A percentile compares a stretch with the other conserved stretches of the same genome.
Evolutionary conservation across 2,329 filamentous ascomycete species (phyloP).

Genomic region (Emmonsiellopsis sp.): DNA sequence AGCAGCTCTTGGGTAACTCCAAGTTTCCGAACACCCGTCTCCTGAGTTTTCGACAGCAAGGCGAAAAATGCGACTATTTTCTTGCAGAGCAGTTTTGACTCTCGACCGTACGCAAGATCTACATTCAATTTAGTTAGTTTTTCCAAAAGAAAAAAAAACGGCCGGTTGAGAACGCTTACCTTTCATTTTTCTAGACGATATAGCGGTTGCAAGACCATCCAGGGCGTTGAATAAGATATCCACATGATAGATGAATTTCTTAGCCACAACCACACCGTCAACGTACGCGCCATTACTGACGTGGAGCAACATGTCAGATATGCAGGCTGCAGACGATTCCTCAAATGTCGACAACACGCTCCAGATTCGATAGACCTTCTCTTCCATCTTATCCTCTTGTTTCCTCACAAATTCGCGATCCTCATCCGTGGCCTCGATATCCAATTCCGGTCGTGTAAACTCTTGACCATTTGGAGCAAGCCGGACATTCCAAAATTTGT

Average conservation of each 20-base stretch:
- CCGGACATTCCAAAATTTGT: slow-evolving; percentile 99
- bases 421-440: slow-evolving; percentile 53
- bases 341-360: slow-evolving; percentile 95
- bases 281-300: slow-evolving; percentile 96
- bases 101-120: slow-evolving; percentile 84
- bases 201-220: slow-evolving; percentile 69
- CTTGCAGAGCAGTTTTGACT: slow-evolving; percentile 98
- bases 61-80: slow-evolving; percentile 99
- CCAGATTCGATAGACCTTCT: slow-evolving; percentile 97
- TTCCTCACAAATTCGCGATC: slow-evolving; percentile 67
- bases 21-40: slow-evolving; percentile 77
- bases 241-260: slow-evolving; percentile 92
- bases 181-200: slow-evolving; percentile 62
- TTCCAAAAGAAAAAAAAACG: not conserved
- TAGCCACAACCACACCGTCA: slow-evolving; percentile 87
- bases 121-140: slow-evolving; percentile 13
- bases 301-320: slow-evolving; percentile 96
- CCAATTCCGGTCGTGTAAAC: slow-evolving; percentile 34
- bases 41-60: slow-evolving; percentile 85
- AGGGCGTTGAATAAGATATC: slow-evolving; percentile 85
- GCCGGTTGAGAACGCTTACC: slow-evolving; percentile 44
- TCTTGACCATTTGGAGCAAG: slow-evolving; percentile 54
- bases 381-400: slow-evolving; percentile 89
- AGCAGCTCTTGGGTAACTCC: slow-evolving; percentile 96
- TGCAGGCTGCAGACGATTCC: slow-evolving; percentile 94